Base-by-base conservation (phyloP, 2,329 filamentous ascomycete genomes). In the Ambrosiella beaveri region DNA sequence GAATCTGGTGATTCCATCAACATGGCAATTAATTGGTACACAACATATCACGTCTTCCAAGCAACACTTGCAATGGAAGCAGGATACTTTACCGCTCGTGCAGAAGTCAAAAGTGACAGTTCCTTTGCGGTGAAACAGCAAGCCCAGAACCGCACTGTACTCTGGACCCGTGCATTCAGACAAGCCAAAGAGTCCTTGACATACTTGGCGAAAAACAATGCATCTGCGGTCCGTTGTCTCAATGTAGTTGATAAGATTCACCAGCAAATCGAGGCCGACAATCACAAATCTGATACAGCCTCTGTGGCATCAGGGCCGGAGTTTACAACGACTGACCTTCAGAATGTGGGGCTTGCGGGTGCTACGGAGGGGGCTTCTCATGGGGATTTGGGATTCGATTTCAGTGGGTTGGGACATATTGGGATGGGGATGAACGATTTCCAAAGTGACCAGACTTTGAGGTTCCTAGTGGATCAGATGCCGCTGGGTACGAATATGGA, bases 11-110 rank as follows among this genome's bases (percentile, higher is more conserved):
- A 59, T 2, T 57, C 58, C 7, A 62, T 69, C 5, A 68, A 69
- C 15, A 65, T 67, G 13, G 66, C 71, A 40, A 62, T 69, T 3
- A 66, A 66, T 1, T 74, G 71, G 71, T 74, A 74, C 60, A 68
- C 67, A 1, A 69, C 71, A 9, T 74, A 72, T 62, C 73, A 73
- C 58, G 63, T 73, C 1, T 74, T 74, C 57, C 72, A 74, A 57
- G 71, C 71, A 0, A 68, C 68, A 0, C 64, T 74, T 2, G 71
- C 74, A 2, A 68, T 70, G 1, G 66, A 69, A 47, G 63, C 64
- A 13, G 36, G 40, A 6, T 52, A 59, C 62, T 62, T 44, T 54
- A 61, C 41, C 50, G 51, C 41, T n/a, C 51, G 39, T 15, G 19
- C 19, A 12, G 57, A 35, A 5, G 15, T 12, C 47, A 51, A 51